These are phyloP conservation scores for Candida hungchunana DNA, from an alignment of 805 yeast genomes.

Conservation along the genomic window DNA sequence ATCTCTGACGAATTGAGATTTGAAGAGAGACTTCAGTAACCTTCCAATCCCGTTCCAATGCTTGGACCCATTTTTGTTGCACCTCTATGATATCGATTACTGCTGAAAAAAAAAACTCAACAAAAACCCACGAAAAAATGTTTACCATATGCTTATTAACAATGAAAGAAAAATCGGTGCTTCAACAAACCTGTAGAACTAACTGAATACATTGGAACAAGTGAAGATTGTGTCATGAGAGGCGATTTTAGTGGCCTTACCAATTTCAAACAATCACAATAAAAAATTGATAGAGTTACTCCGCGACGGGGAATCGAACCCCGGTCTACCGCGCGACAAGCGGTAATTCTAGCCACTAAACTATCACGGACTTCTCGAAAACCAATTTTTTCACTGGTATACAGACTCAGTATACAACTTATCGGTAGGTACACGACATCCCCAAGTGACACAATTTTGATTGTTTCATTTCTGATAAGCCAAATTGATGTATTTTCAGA, in stretches of 20 bases:
- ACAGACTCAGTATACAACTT: too few relatives aligned
- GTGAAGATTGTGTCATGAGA: too few relatives aligned
- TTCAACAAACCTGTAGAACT: background rate
- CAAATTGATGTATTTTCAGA: too few relatives aligned
- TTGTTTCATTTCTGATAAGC: too few relatives aligned
- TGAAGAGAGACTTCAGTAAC: conserved; percentile 69
- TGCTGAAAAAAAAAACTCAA: background rate
- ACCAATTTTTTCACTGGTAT: too few relatives aligned
- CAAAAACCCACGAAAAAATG: background rate
- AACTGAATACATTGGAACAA: too few relatives aligned
- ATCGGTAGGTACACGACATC: background rate
- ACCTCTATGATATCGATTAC: conserved; percentile 2
- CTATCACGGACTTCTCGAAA: conserved; percentile 25
- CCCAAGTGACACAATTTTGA: too few relatives aligned
- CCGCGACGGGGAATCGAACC: conserved; percentile 29
- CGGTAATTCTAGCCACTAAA: conserved; percentile 29
- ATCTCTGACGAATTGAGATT: conserved; percentile 88
- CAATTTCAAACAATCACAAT: background rate
- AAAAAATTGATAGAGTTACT: conserved; percentile 15
- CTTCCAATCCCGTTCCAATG: background rate
- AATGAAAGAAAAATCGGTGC: background rate
- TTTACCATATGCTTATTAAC: background rate
- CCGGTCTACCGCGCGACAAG: conserved; percentile 29
- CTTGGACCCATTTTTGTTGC: conserved; percentile 1
- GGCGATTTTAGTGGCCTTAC: too few relatives aligned